Evolutionary conservation across 345 rosid genomes (phyloP), one percentile per base, ranked within the genome.

Genomic region (Populus ilicifolia): DNA sequence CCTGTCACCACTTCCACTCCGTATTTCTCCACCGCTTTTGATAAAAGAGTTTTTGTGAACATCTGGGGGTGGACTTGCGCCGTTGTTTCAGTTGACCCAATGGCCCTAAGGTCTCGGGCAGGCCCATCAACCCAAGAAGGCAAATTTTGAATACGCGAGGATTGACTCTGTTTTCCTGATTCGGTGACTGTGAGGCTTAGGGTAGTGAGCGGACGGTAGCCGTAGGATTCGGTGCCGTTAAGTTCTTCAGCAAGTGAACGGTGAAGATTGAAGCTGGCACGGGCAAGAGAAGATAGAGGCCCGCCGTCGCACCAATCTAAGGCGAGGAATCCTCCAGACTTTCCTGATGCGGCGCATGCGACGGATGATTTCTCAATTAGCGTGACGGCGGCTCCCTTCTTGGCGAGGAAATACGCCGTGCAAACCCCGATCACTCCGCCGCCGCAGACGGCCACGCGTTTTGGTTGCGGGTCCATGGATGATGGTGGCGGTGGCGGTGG

Each of bases 261-360:
- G 89, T 90, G 98, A 71, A 94, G 94, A 78, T 87, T 83, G 85
- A 92, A 94, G 90, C 97, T 92, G 63, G 92, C 89, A 1, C 94
- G 91, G 1, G 98, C 98, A 18, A 94, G 87, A 36, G 85, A 56
- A 20, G 77, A 79, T 75, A 91, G 80, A 0, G 94, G 83, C 3
- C 92, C 93, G 18, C 88, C 88, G 80, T 93, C 98, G 76, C 97
- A 94, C 98, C 97, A 92, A 74, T 92, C 98, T 0, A 87, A 75
- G 52, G 97, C 98, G 74, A 94, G 94, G 80, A 92, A 94, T 3
- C 98, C 98, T 12, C 93, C 98, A 67, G 98, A 89, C 81, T 91
- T 94, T 5, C 97, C 97, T 0, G 98, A 94, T 9, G 97, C 98
- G 3, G 92, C 97, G 75, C 97, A 92, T 1, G 97, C 97, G 18